Evolutionary conservation across 805 yeast species (phyloP), one percentile per base, ranked within the genome.

Genomic region (Ogataea minuta): DNA sequence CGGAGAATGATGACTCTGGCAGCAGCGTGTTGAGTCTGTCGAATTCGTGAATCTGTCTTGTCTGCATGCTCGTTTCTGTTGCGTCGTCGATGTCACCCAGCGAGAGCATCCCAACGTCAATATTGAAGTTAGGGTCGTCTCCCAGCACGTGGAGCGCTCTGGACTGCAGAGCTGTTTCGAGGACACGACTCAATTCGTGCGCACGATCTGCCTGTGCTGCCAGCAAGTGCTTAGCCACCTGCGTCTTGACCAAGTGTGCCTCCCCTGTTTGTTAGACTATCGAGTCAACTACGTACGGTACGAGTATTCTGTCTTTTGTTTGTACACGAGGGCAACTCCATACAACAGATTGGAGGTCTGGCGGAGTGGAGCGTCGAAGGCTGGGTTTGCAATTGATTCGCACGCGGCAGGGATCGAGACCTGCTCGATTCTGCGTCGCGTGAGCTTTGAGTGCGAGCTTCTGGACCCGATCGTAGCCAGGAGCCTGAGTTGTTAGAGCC

Each of bases 321-420:
- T 72, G 52, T 72, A 74, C 19, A 70, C 62, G 31, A 77, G 45
- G 1, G 76, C 60, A 1, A 74, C 59, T 0, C 83, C 83, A 47
- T 70, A 66, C 40, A 77, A 51, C 8, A 77, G 54, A 34, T 57
- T 68, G 0, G 79, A 70, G 0, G 65, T 54, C 12, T 66, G 57
- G 29, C 78, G 54, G 27, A 66, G 42, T 1, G 64, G 48, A 12
- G 54, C 23, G 2, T 42, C 45, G 9, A 43, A 30, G 2, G 49
- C 35, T 9, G 57, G 50, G 11, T 46, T 34, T 2, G 42, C 36
- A 9, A 67, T 57, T 5, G 54, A 48, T 3, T 48, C 43, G 49
- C 81, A 75, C 2, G 68, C 58, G 2, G 53, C 48, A 2, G 78
- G 74, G 15, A 77, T 70, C 1, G 72, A 64, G 2, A 66, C 46